phyloP scores from a whole-genome alignment of 1,284 basidiomycete species.

The Microstroma glucosiphilum region DNA sequence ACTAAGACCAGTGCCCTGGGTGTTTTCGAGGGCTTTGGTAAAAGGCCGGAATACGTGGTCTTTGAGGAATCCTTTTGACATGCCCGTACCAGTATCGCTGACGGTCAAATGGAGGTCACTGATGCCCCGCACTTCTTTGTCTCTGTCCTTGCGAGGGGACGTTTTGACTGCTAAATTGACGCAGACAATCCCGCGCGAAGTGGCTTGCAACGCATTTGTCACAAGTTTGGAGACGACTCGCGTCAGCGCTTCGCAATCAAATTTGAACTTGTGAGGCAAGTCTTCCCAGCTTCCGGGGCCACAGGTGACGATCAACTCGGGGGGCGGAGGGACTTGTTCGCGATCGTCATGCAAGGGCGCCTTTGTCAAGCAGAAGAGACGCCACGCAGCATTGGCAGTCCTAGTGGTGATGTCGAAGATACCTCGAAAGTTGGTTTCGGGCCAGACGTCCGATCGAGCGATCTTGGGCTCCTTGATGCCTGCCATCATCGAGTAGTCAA shows the following conservation, averaged over 20 bases:
- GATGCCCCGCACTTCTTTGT: background rate
- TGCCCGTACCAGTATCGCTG: slow-evolving; percentile 8
- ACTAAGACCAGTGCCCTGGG: slow-evolving; percentile 7
- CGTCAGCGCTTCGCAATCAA: slow-evolving; percentile 7
- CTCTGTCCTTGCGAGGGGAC: slow-evolving; percentile 5
- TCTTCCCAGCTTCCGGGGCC: slow-evolving; percentile 6
- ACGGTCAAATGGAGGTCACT: background rate
- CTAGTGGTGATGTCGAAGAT: slow-evolving; percentile 43
- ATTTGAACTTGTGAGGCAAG: background rate
- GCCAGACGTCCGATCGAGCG: background rate
- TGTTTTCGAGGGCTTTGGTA: slow-evolving; percentile 9
- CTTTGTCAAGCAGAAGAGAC: slow-evolving; percentile 1
- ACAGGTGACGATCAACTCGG: slow-evolving; percentile 8
- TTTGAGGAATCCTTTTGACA: slow-evolving; percentile 3
- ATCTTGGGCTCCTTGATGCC: slow-evolving; percentile 5
- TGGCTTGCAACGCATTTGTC: slow-evolving; percentile 12
- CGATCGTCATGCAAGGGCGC: background rate
- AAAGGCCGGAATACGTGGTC: slow-evolving; percentile 8
- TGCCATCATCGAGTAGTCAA: slow-evolving; percentile 13
- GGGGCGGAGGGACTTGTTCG: slow-evolving; percentile 3
- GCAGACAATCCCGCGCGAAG: slow-evolving; percentile 7
- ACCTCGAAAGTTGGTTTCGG: background rate
- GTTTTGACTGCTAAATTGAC: slow-evolving; percentile 8
- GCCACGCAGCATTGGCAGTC: background rate
- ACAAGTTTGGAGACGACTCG: slow-evolving; percentile 11